A percentile compares a stretch with the other conserved stretches of the same genome.
phyloP scores from a whole-genome alignment of 2,329 filamentous ascomycete genomes.

The Talaromyces sp. region DNA sequence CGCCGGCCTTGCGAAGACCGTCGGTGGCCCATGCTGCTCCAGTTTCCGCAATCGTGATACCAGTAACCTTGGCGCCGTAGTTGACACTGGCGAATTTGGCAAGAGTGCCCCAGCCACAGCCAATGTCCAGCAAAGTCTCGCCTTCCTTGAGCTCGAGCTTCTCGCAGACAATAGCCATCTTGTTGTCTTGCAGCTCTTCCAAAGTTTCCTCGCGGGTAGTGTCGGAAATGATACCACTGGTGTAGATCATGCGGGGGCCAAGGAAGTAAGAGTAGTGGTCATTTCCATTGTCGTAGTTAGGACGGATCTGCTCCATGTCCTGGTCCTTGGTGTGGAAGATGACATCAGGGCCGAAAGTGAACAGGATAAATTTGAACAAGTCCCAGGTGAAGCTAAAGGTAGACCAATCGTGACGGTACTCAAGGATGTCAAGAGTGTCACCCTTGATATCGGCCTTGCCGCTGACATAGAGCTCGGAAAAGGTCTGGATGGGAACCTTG shows the following conservation, averaged over 20 bases:
- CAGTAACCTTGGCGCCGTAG: conserved; percentile 78
- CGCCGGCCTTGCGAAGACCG: conserved; percentile 72
- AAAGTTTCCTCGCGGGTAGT: conserved; percentile 79
- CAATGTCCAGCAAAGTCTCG: conserved; percentile 84
- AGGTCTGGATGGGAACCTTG: conserved; percentile 62
- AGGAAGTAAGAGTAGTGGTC: conserved; percentile 99
- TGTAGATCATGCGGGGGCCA: conserved; percentile 98
- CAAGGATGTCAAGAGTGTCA: conserved; percentile 78
- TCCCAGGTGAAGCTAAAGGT: conserved; percentile 83
- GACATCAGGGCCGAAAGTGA: conserved; percentile 79
- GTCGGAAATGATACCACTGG: conserved; percentile 85
- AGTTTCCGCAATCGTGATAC: conserved; percentile 89
- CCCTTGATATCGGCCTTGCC: conserved; percentile 93
- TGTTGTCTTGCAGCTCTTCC: conserved; percentile 96
- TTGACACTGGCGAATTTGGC: conserved; percentile 87
- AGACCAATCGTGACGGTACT: conserved; percentile 95
- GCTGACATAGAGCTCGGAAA: conserved; percentile 96
- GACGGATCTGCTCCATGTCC: conserved; percentile 85
- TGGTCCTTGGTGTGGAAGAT: conserved; percentile 89
- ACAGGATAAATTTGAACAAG: conserved; percentile 81
- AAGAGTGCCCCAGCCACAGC: conserved; percentile 95
- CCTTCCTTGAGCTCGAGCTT: conserved; percentile 81
- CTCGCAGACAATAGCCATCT: conserved; percentile 88
- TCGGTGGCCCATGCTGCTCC: conserved; percentile 95
- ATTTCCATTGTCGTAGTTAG: conserved; percentile 94